Conservation (phyloP, 768 basidiomycete species). For the Xerocomus brunneocitrinus region DNA sequence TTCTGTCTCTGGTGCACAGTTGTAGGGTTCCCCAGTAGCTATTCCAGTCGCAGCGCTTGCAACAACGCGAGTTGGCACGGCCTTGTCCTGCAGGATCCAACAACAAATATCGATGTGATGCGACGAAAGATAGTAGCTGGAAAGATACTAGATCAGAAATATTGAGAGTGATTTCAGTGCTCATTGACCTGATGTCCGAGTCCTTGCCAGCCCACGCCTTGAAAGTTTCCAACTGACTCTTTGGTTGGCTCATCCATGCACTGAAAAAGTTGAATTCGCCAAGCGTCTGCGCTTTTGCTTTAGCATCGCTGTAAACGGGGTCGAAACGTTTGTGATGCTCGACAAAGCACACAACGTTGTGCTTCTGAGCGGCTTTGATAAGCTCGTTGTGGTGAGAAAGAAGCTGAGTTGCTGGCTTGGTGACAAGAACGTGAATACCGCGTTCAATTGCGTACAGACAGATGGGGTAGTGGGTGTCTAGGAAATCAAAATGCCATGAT, state of each 20-base stretch:
- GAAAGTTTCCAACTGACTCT: conserved; percentile 92
- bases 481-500: neutral
- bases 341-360: conserved; percentile 87
- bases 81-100: conserved; percentile 77
- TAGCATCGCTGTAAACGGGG: conserved; percentile 90
- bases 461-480: conserved; percentile 82
- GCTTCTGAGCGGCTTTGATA: conserved; percentile 68
- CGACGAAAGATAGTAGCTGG: conserved; percentile 91
- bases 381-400: conserved; percentile 79
- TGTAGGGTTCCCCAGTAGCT: conserved; percentile 84
- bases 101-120: conserved; percentile 91
- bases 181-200: conserved; percentile 75
- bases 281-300: conserved; percentile 64
- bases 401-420: conserved; percentile 88
- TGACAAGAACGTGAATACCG: conserved; percentile 84
- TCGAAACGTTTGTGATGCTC: conserved; percentile 93
- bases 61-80: conserved; percentile 77
- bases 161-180: neutral
- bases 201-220: conserved; percentile 93
- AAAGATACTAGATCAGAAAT: neutral
- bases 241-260: conserved; percentile 98
- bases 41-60: conserved; percentile 90
- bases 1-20: conserved; percentile 82
- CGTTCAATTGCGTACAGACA: conserved; percentile 82
- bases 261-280: conserved; percentile 96